Percentiles rank a stretch among this genome's conserved stretches.
phyloP scores from a whole-genome alignment of 1,139 yeast species.

The Scheffersomyces lignicola region DNA sequence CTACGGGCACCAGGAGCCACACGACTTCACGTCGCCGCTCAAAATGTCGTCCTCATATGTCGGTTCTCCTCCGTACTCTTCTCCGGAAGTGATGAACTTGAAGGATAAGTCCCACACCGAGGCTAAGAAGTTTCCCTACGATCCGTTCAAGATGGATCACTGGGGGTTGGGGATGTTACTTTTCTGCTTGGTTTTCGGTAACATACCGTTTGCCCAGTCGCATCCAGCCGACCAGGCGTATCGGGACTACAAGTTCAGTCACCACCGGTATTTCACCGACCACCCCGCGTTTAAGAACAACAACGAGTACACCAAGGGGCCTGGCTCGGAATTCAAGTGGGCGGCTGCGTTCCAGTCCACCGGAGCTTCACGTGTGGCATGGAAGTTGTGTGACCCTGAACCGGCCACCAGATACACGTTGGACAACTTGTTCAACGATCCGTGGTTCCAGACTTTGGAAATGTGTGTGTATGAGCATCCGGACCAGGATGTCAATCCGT shows the following conservation, averaged over 20 bases:
- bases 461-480: slow-evolving; percentile 60
- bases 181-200: slow-evolving; percentile 59
- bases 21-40: slow-evolving; percentile 50
- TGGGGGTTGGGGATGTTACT: slow-evolving; percentile 74
- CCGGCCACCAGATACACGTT: slow-evolving; percentile 53
- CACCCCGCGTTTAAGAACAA: slow-evolving; percentile 57
- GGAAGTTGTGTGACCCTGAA: slow-evolving; percentile 74
- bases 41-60: slow-evolving; percentile 51
- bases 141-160: slow-evolving; percentile 67
- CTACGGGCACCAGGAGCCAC: slow-evolving; percentile 58
- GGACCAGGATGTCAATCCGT: slow-evolving; percentile 46
- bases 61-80: slow-evolving; percentile 79
- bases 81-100: slow-evolving; percentile 71
- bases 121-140: slow-evolving; percentile 49
- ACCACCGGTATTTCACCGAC: slow-evolving; percentile 47
- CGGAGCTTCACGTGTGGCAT: slow-evolving; percentile 67
- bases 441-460: slow-evolving; percentile 62
- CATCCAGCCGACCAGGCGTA: slow-evolving; percentile 51
- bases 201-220: slow-evolving; percentile 62
- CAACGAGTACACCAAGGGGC: slow-evolving; percentile 46
- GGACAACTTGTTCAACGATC: slow-evolving; percentile 55
- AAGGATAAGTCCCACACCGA: slow-evolving; percentile 39
- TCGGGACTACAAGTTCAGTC: slow-evolving; percentile 57
- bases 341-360: slow-evolving; percentile 59
- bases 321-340: slow-evolving; percentile 67